These are phyloP conservation scores for Kwoniella botswanensis DNA, from an alignment of 768 basidiomycete species.

Conservation along the genomic window DNA sequence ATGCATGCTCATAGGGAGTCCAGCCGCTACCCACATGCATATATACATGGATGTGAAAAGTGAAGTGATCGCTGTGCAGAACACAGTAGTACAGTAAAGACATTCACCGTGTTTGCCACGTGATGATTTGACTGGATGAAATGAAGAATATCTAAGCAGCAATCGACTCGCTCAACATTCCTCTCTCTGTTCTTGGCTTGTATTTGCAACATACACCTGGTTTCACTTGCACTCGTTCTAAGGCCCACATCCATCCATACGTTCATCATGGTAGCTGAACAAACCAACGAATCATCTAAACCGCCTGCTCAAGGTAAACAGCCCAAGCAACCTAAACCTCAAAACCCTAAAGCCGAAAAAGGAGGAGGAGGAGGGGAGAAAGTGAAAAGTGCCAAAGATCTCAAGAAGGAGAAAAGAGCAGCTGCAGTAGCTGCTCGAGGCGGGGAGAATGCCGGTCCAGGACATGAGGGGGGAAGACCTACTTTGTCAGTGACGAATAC, in stretches of 20 bases:
- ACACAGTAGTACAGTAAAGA: neutral
- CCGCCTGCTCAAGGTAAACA: slow-evolving; percentile 6
- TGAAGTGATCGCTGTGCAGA: no score
- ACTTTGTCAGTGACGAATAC: slow-evolving; percentile 8
- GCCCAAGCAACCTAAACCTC: slow-evolving; percentile 13
- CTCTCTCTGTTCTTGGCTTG: neutral
- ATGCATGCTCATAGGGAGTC: no score
- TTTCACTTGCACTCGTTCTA: no score
- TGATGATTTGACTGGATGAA: neutral
- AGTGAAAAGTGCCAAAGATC: slow-evolving; percentile 49
- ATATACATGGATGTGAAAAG: neutral
- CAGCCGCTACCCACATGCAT: neutral
- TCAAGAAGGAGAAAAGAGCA: slow-evolving; percentile 56
- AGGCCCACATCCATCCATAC: neutral
- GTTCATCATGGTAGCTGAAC: neutral
- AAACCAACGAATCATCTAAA: neutral
- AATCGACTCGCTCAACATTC: slow-evolving; percentile 9
- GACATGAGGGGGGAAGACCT: slow-evolving; percentile 1
- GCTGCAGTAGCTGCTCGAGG: slow-evolving; percentile 53
- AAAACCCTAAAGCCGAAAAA: slow-evolving; percentile 5
- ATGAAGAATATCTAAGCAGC: neutral
- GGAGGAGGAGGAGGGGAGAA: slow-evolving; percentile 14
- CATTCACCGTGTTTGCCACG: neutral
- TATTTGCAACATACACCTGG: neutral
- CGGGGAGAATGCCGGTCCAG: slow-evolving; percentile 1